Percentiles rank a stretch among this genome's conserved stretches.
These are phyloP conservation scores for Pseudogymnoascus sp. DNA, from an alignment of 2,329 filamentous ascomycete genomes.

Conservation along the genomic window DNA sequence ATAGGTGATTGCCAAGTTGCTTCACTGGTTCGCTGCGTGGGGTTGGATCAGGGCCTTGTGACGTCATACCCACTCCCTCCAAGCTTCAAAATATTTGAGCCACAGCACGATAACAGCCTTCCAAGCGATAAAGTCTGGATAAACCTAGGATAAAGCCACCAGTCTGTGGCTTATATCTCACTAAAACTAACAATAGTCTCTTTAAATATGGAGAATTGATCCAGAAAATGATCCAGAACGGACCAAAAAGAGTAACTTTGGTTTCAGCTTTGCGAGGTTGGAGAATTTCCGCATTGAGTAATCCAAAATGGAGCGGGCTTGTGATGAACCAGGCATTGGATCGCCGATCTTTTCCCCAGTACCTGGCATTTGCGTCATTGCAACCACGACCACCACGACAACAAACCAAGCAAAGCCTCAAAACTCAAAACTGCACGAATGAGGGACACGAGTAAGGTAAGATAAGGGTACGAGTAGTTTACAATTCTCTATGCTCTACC, in stretches of 20 bases:
- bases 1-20: conserved; percentile 4
- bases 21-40: neutral
- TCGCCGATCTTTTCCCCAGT: conserved; percentile 3
- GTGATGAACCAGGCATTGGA: neutral
- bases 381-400: neutral
- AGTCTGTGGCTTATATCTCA: neutral
- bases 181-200: neutral
- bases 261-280: conserved; percentile 1
- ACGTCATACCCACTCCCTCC: neutral
- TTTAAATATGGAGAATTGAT: neutral
- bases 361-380: neutral
- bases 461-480: neutral
- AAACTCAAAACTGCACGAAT: neutral
- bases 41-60: neutral
- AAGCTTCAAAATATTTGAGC: neutral
- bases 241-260: neutral
- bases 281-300: neutral
- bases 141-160: neutral
- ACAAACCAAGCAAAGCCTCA: neutral
- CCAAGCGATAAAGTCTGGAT: neutral
- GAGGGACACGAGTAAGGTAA: neutral
- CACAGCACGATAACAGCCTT: neutral
- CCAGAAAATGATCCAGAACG: neutral
- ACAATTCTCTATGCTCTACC: neutral
- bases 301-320: neutral